Percentiles rank a stretch among this genome's conserved stretches.
These are phyloP conservation scores for Jatropha podagrica DNA, from an alignment of 441 rosid genomes.

Conservation along the genomic window DNA sequence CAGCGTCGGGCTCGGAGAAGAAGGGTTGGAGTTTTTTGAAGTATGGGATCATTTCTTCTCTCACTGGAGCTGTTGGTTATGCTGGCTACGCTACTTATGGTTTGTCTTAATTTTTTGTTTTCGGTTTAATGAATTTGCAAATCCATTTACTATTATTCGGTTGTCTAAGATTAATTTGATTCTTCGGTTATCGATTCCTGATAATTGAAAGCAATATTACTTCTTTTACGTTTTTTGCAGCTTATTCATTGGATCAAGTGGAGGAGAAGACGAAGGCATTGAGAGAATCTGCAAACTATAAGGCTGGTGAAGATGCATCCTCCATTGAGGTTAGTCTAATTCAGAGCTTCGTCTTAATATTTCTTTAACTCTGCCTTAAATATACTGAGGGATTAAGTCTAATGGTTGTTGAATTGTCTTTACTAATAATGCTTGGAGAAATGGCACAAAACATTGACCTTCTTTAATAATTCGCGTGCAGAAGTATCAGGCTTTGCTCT, in stretches of 20 bases:
- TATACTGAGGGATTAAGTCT: not conserved
- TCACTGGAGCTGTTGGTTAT: slow-evolving; percentile 59
- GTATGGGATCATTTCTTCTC: slow-evolving; percentile 49
- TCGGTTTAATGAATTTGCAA: not conserved
- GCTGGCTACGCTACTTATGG: slow-evolving; percentile 69
- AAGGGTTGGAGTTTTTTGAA: slow-evolving; percentile 51
- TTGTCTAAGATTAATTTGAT: too few species aligned
- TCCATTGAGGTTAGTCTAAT: slow-evolving; percentile 50
- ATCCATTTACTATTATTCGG: not conserved
- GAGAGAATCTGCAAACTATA: slow-evolving; percentile 51
- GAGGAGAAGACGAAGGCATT: slow-evolving; percentile 68
- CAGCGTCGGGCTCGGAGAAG: slow-evolving; percentile 24
- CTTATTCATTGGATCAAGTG: slow-evolving; percentile 64
- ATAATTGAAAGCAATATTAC: not conserved
- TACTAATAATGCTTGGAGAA: not conserved
- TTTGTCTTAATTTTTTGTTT: slow-evolving; percentile 20
- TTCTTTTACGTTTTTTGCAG: slow-evolving; percentile 33
- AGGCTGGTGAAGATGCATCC: slow-evolving; percentile 42
- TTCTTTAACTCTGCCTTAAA: not conserved
- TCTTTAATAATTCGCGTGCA: slow-evolving; percentile 33
- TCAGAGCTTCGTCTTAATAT: too few species aligned
- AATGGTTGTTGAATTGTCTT: not conserved
- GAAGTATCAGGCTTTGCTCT: slow-evolving; percentile 52
- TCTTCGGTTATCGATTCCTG: too few species aligned
- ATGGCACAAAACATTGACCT: slow-evolving; percentile 6